These are phyloP conservation scores for Glycine soja DNA, from an alignment of 306 rosid genomes.

Conservation along the genomic window DNA sequence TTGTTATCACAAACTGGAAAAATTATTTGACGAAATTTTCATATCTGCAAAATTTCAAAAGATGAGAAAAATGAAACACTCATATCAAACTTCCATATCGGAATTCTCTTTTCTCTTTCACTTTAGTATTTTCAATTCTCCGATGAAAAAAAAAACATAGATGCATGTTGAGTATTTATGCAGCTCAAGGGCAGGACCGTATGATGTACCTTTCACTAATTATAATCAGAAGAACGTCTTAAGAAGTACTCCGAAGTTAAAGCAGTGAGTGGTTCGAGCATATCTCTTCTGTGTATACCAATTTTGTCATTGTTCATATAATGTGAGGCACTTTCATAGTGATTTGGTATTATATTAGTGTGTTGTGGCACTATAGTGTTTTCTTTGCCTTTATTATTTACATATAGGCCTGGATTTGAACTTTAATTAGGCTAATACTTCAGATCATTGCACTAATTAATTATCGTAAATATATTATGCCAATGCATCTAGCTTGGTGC, in stretches of 20 bases:
- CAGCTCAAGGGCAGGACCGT: not conserved
- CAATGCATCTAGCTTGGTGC: too few relatives aligned
- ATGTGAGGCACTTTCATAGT: too few relatives aligned
- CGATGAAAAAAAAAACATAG: not conserved
- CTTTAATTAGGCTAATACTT: too few relatives aligned
- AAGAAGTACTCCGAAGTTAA: not conserved
- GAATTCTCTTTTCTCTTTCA: not conserved
- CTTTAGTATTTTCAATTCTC: not conserved
- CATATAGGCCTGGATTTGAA: too few relatives aligned
- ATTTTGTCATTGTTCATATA: too few relatives aligned
- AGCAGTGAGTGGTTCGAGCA: not conserved
- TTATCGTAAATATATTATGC: too few relatives aligned
- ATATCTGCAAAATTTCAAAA: not conserved
- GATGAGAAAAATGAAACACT: not conserved
- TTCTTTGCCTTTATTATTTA: not conserved
- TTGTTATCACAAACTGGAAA: not conserved
- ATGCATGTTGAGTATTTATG: slow-evolving; percentile 9
- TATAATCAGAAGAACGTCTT: not conserved
- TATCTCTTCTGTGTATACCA: not conserved
- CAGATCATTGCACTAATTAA: too few relatives aligned
- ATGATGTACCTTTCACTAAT: not conserved
- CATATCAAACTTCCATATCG: not conserved
- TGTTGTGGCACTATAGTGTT: too few relatives aligned
- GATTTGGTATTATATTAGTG: too few relatives aligned
- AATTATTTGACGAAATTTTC: not conserved